A percentile compares a stretch with the other conserved stretches of the same genome.
These are phyloP conservation scores for Hyphopichia homilentoma DNA, from an alignment of 805 yeast genomes.

Conservation along the genomic window DNA sequence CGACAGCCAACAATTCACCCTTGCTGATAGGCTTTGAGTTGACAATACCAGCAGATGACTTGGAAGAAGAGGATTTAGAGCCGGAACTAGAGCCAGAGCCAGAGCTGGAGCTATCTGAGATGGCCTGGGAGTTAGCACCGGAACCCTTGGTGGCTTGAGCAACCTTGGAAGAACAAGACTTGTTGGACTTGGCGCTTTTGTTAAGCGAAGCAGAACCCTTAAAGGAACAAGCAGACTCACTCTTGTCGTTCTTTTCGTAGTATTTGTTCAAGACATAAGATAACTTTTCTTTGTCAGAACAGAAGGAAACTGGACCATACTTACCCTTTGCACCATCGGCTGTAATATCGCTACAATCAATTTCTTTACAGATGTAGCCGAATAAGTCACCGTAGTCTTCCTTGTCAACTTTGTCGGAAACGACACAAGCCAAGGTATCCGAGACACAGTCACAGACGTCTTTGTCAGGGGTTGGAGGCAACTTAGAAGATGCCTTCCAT, in stretches of 20 bases:
- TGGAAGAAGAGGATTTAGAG: slow-evolving; percentile 21
- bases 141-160: slow-evolving; percentile 13
- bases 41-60: slow-evolving; percentile 15
- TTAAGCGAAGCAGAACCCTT: slow-evolving; percentile 39
- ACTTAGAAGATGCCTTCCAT: slow-evolving; percentile 37
- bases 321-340: slow-evolving; percentile 37
- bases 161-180: slow-evolving; percentile 30
- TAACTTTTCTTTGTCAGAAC: slow-evolving; percentile 33
- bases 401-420: slow-evolving; percentile 19
- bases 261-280: slow-evolving; percentile 37
- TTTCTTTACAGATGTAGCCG: slow-evolving; percentile 25
- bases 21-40: slow-evolving; percentile 22
- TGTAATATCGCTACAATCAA: slow-evolving; percentile 35
- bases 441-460: slow-evolving; percentile 35
- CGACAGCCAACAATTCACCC: slow-evolving; percentile 29
- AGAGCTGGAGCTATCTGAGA: slow-evolving; percentile 19
- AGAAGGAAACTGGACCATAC: slow-evolving; percentile 41
- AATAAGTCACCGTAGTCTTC: slow-evolving; percentile 35
- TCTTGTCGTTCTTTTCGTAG: slow-evolving; percentile 26
- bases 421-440: slow-evolving; percentile 33
- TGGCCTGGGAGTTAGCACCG: slow-evolving; percentile 9
- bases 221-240: slow-evolving; percentile 33
- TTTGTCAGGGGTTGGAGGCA: slow-evolving; percentile 44
- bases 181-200: slow-evolving; percentile 24
- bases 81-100: slow-evolving; percentile 19